These are phyloP conservation scores for Torrubiellomyces zombiae DNA, from an alignment of 2,329 filamentous ascomycete genomes.

Conservation along the genomic window DNA sequence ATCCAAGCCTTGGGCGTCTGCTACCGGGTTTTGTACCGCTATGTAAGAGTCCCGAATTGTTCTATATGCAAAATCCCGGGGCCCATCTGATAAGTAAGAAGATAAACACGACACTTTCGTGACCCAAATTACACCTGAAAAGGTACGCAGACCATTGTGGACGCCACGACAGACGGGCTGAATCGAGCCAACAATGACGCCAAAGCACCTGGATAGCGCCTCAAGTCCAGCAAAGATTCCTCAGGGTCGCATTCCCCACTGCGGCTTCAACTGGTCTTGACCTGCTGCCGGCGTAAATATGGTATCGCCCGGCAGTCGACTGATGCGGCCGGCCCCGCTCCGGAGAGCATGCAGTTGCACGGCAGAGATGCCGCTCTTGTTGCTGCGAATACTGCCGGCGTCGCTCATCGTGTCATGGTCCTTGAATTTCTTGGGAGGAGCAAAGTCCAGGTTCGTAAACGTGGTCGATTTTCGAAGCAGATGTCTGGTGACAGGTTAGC, in stretches of 20 bases:
- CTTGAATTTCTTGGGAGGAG: conserved; percentile 58
- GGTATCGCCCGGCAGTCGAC: conserved; percentile 63
- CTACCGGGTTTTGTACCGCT: too few species aligned
- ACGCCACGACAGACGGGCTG: too few species aligned
- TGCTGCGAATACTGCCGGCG: conserved; percentile 48
- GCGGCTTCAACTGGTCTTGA: conserved; percentile 40
- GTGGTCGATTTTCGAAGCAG: conserved; percentile 59
- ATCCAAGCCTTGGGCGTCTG: too few species aligned
- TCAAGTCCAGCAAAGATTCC: too few species aligned
- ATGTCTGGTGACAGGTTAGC: conserved; percentile 29
- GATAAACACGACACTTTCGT: conserved; percentile 1
- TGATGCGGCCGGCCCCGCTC: conserved; percentile 70
- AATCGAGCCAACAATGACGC: conserved; percentile 1
- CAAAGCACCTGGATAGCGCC: too few species aligned
- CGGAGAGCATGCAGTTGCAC: conserved; percentile 56
- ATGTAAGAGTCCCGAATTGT: too few species aligned
- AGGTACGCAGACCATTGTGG: conserved; percentile 4
- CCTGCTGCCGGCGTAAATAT: conserved; percentile 64
- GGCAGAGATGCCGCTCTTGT: conserved; percentile 56
- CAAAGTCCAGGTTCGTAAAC: conserved; percentile 68
- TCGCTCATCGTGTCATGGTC: conserved; percentile 45
- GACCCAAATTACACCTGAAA: conserved; percentile 3
- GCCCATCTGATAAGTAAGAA: too few species aligned
- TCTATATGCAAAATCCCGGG: too few species aligned
- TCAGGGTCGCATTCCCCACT: conserved; percentile 37